Base-by-base conservation (phyloP, 306 rosid genomes). In the Cucurbita ficifolia region DNA sequence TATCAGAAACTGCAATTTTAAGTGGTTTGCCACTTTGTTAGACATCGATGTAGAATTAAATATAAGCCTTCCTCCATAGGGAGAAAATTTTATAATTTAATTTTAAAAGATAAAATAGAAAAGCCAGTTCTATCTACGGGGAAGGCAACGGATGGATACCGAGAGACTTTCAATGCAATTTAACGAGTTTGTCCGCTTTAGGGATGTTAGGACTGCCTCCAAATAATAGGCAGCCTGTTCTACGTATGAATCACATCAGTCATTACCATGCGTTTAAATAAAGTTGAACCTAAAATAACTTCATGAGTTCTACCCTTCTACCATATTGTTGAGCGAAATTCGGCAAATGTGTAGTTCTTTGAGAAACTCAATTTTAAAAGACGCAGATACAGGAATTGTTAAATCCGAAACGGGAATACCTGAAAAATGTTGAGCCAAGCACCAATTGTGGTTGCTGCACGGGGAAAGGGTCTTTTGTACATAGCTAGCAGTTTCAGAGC, bases 341-440 rank as follows among this genome's bases (percentile, higher is more conserved):
- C 14, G 13, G 40, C 19, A 0, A 64, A 64, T 39, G 17, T 17
- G 50, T 62, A 8, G 46, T 40, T 10, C 51, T 64, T 18, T 40
- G 5, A 64, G 51, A 63, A 63, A 63, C 70, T 36, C 14, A 1
- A 61, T 39, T 5, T 64, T 64, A 42, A 43, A 14, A 46, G 56
- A 68, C 22, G 58, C 12, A 48, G 42, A 48, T 48, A 16, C 45
- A 16, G 11, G 7, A 49, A 8, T 17, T 70, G 55, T n/a, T 49
- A 50, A 33, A 8, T 50, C 58, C 46, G 16, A 29, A 70, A 49
- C 6, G 3, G 16, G 7, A 64, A 77, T 68, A 94, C 99, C 96
- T 94, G 95, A 87, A 94, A 91, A 76, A 94, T 94, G 84, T 91
- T 91, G 35, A 89, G 86, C 99, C 99, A 94, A 48, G 99, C 99